A percentile compares a stretch with the other conserved stretches of the same genome.
Conservation (phyloP, 176 grass and related monocot species). For the Themeda triandra region DNA sequence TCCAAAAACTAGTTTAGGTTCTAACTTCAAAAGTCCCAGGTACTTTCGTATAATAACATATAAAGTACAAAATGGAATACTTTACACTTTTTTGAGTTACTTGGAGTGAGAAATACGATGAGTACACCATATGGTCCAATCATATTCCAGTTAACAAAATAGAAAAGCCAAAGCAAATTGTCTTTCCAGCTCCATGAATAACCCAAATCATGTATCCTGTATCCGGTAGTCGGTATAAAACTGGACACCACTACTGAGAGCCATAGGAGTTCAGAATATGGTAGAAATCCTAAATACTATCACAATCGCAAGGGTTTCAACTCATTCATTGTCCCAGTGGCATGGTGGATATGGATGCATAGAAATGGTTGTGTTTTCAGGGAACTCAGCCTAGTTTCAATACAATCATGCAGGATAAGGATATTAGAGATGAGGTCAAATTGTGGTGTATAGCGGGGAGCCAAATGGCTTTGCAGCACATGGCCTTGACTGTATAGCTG, state of each 20-base stretch:
- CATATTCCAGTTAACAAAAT: neutral
- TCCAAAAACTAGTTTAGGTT: neutral
- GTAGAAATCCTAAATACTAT: neutral
- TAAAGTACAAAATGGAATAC: neutral
- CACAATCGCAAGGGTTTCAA: neutral
- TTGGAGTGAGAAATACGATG: neutral
- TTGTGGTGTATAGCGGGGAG: neutral
- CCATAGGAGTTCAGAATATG: slow-evolving; percentile 6
- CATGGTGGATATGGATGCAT: neutral
- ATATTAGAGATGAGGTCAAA: neutral
- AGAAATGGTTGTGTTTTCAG: neutral
- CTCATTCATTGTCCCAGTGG: neutral
- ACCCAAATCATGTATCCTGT: neutral
- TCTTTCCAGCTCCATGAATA: neutral
- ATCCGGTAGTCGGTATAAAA: neutral
- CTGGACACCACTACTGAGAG: neutral
- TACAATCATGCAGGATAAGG: neutral
- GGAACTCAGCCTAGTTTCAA: neutral
- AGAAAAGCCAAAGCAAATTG: neutral
- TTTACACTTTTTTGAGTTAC: neutral
- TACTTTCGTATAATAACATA: neutral
- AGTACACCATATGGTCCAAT: neutral
- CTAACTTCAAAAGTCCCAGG: neutral
- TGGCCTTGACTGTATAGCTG: neutral
- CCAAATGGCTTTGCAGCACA: neutral